Conservation (phyloP, 1,139 yeast species). For the Yamadazyma songkhlaensis region DNA sequence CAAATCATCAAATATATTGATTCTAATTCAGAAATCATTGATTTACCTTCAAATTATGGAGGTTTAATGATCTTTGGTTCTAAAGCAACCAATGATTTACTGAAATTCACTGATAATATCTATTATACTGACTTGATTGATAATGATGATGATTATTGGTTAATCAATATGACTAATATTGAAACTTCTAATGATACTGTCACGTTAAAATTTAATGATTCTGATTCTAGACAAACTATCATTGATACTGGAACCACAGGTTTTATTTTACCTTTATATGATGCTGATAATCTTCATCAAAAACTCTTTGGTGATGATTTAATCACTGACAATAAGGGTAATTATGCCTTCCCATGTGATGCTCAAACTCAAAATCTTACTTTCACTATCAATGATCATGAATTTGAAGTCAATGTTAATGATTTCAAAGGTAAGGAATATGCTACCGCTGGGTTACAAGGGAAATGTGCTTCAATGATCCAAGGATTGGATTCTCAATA, state of each 20-base stretch:
- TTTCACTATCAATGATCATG: constrained; percentile 39
- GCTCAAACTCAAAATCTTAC: constrained; percentile 30
- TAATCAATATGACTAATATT: constrained; percentile 40
- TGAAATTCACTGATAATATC: constrained; percentile 19
- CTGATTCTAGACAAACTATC: constrained; percentile 40
- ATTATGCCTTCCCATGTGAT: constrained; percentile 61
- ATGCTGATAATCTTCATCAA: constrained; percentile 52
- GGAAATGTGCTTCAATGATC: constrained; percentile 64
- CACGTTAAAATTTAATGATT: constrained; percentile 11
- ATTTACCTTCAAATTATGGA: constrained; percentile 18
- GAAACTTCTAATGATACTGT: constrained; percentile 20
- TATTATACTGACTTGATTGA: constrained; percentile 37
- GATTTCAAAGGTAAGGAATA: constrained; percentile 51
- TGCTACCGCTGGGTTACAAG: constrained; percentile 30
- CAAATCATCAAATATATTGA: constrained; percentile 16
- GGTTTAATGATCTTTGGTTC: constrained; percentile 28
- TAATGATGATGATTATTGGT: constrained; percentile 50
- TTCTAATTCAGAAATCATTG: constrained; percentile 9
- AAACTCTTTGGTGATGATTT: constrained; percentile 41
- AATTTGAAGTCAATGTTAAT: constrained; percentile 43
- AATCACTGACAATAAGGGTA: constrained; percentile 52
- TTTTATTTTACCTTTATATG: constrained; percentile 52
- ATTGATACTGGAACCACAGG: constrained; percentile 71
- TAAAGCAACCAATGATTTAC: constrained; percentile 15
- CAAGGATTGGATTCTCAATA: constrained; percentile 46